Conservation (phyloP, 495 filamentous ascomycete genomes). For the Lophium mytilinum region DNA sequence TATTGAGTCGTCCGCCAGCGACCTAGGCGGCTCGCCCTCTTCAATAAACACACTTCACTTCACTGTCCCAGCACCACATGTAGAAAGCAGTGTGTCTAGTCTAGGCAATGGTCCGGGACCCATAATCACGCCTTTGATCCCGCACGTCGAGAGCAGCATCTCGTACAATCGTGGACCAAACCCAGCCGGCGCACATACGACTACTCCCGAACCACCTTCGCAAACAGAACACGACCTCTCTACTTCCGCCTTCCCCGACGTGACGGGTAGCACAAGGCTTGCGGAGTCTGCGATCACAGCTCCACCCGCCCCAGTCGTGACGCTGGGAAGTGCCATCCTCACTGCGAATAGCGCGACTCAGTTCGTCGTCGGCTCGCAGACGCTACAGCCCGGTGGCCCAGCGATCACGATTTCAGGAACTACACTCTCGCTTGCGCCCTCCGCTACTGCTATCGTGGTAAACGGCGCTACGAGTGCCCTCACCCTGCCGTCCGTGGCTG, state of each 20-base stretch:
- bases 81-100: neutral
- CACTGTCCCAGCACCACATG: neutral
- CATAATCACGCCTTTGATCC: neutral
- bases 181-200: neutral
- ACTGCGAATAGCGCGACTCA: constrained; percentile 2
- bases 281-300: neutral
- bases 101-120: neutral
- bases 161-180: neutral
- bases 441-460: constrained; percentile 14
- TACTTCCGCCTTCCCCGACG: neutral
- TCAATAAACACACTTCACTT: neutral
- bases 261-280: neutral
- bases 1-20: neutral
- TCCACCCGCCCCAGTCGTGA: constrained; percentile 7
- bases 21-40: neutral
- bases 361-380: constrained; percentile 17
- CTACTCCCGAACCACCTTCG: neutral
- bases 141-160: neutral
- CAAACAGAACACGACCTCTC: constrained; percentile 5
- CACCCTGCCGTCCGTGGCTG: neutral
- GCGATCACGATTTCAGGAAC: constrained; percentile 22
- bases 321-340: constrained; percentile 6
- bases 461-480: constrained; percentile 15
- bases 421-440: constrained; percentile 17
- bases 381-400: constrained; percentile 17